These are phyloP conservation scores for Xylaria sp. DNA, from an alignment of 2,329 filamentous ascomycete genomes.

Conservation along the genomic window DNA sequence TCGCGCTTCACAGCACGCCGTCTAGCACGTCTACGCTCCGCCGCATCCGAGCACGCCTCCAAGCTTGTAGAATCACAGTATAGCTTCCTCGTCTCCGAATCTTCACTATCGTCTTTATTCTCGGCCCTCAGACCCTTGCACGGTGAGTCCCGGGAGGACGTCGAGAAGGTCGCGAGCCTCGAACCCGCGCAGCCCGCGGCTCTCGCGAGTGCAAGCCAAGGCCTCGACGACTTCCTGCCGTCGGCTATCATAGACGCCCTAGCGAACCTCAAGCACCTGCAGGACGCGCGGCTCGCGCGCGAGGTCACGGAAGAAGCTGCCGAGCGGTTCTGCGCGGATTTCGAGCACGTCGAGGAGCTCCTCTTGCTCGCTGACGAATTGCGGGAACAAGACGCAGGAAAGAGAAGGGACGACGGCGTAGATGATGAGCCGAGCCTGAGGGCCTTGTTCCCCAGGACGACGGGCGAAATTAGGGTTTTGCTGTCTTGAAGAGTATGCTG, in stretches of 20 bases:
- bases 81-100: slow-evolving; percentile 76
- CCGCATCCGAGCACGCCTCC: slow-evolving; percentile 65
- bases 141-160: slow-evolving; percentile 55
- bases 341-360: slow-evolving; percentile 70
- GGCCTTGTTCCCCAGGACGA: slow-evolving; percentile 67
- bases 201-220: slow-evolving; percentile 76
- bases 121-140: slow-evolving; percentile 60
- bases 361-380: slow-evolving; percentile 58
- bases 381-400: slow-evolving; percentile 44
- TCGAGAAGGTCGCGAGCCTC: slow-evolving; percentile 66
- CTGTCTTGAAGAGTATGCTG: slow-evolving; percentile 56
- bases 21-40: slow-evolving; percentile 65
- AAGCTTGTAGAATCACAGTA: slow-evolving; percentile 76
- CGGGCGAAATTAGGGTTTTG: slow-evolving; percentile 69
- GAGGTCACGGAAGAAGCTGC: slow-evolving; percentile 85
- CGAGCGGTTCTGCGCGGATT: slow-evolving; percentile 85
- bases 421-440: slow-evolving; percentile 52
- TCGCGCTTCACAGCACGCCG: slow-evolving; percentile 70
- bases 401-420: slow-evolving; percentile 39
- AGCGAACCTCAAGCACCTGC: slow-evolving; percentile 79
- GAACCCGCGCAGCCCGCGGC: slow-evolving; percentile 68
- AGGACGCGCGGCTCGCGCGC: slow-evolving; percentile 77
- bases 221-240: slow-evolving; percentile 89
- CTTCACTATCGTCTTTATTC: slow-evolving; percentile 76
- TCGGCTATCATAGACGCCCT: slow-evolving; percentile 93